Evolutionary conservation across 164 flowering plant species (phyloP).

Genomic region (Brasenia schreberi): DNA sequence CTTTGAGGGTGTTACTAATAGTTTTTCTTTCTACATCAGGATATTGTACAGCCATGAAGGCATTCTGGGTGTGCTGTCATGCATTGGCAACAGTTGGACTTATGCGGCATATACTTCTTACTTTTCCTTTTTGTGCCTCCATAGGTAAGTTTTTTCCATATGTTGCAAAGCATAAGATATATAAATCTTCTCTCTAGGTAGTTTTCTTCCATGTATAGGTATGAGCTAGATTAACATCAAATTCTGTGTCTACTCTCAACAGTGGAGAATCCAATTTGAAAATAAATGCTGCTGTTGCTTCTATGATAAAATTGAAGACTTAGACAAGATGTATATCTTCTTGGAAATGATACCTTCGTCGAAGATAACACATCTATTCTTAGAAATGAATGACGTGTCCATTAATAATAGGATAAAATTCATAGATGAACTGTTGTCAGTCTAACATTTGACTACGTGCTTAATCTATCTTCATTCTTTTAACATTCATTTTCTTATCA

Average conservation of each 20-base stretch:
- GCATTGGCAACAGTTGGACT: constrained; percentile 56
- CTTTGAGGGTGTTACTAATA: background rate
- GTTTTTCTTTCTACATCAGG: background rate
- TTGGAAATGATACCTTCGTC: too few relatives aligned
- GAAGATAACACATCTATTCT: too few relatives aligned
- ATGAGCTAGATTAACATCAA: too few relatives aligned
- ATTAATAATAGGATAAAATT: background rate
- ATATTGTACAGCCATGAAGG: background rate
- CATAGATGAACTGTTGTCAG: background rate
- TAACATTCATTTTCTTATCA: background rate
- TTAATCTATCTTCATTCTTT: background rate
- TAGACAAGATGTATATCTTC: too few relatives aligned
- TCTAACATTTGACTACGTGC: background rate
- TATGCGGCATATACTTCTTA: constrained; percentile 49
- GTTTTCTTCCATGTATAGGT: too few relatives aligned
- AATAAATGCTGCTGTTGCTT: too few relatives aligned
- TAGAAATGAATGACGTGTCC: too few relatives aligned
- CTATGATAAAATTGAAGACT: too few relatives aligned
- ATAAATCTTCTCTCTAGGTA: background rate
- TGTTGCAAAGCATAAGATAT: background rate
- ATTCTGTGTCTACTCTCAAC: too few relatives aligned
- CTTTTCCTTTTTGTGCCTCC: constrained; percentile 86
- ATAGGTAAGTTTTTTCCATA: constrained; percentile 35
- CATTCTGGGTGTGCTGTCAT: constrained; percentile 47
- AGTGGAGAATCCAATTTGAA: too few relatives aligned